A percentile compares a stretch with the other conserved stretches of the same genome.
Evolutionary conservation across 192 early-diverging fungal genomes (phyloP).

Genomic region (Borealophlyctis nickersoniae): DNA sequence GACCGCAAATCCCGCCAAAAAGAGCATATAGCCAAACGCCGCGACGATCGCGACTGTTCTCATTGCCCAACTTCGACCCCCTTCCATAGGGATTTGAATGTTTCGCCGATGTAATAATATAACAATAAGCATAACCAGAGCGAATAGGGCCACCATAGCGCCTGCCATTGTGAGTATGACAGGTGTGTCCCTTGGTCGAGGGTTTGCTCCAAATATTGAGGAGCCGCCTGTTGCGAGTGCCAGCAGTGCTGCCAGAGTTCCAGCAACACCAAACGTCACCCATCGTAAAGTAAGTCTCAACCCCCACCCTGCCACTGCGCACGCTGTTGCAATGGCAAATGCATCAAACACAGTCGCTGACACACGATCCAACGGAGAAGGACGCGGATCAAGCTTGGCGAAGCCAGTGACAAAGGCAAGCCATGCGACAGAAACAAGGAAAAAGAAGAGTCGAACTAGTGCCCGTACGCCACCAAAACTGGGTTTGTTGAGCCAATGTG

Average conservation of each 20-base stretch:
- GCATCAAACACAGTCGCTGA: background rate
- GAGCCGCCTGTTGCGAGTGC: constrained; percentile 1
- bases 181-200: background rate
- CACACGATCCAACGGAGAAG: background rate
- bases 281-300: background rate
- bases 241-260: background rate
- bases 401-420: constrained; percentile 1
- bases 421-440: background rate
- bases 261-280: background rate
- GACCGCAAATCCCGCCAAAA: background rate
- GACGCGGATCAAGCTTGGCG: constrained; percentile 2
- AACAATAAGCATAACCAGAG: background rate
- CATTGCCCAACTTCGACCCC: background rate
- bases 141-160: background rate
- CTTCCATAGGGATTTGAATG: background rate
- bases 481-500: constrained; percentile 1
- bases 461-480: no score
- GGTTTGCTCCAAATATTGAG: background rate
- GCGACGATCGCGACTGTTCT: background rate
- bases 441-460: background rate
- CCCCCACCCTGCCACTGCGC: background rate
- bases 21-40: background rate
- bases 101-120: constrained; percentile 6
- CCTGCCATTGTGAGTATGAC: constrained; percentile 4
- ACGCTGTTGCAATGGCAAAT: constrained; percentile 3